A percentile compares a stretch with the other conserved stretches of the same genome.
Conservation (phyloP, 148 eudicot genomes). For the Camellia japonica region DNA sequence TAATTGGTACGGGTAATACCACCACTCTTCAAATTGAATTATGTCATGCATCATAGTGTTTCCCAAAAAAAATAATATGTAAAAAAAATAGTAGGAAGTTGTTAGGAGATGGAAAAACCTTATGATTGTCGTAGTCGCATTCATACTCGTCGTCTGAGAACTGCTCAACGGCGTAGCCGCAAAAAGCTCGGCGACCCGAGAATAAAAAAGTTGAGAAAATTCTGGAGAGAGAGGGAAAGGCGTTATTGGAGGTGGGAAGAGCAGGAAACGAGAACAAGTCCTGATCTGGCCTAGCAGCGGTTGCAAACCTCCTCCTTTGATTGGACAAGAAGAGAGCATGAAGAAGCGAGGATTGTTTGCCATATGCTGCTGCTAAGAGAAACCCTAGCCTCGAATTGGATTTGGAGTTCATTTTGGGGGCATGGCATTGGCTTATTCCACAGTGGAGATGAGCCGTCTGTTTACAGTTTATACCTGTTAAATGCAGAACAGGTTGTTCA, state of each 20-base stretch:
- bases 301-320: conserved; percentile 7
- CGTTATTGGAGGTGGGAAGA: conserved; percentile 15
- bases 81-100: no score
- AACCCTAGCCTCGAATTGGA: conserved; percentile 28
- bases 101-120: conserved; percentile 33
- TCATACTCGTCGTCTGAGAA: conserved; percentile 99
- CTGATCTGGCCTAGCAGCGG: background rate
- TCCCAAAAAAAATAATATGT: no score
- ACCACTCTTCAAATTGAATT: no score
- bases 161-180: conserved; percentile 71
- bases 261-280: background rate
- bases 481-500: background rate
- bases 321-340: conserved; percentile 21
- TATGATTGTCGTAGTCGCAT: conserved; percentile 78
- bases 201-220: conserved; percentile 24
- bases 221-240: conserved; percentile 11
- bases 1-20: no score
- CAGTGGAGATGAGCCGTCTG: no score
- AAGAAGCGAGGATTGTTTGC: conserved; percentile 26
- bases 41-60: no score
- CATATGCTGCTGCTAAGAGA: conserved; percentile 33
- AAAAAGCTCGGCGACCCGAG: conserved; percentile 27
- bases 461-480: no score
- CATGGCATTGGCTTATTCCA: conserved; percentile 27
- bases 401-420: conserved; percentile 50